These are phyloP conservation scores for Cladosporium sp. DNA, from an alignment of 2,329 filamentous ascomycete species.

Conservation along the genomic window DNA sequence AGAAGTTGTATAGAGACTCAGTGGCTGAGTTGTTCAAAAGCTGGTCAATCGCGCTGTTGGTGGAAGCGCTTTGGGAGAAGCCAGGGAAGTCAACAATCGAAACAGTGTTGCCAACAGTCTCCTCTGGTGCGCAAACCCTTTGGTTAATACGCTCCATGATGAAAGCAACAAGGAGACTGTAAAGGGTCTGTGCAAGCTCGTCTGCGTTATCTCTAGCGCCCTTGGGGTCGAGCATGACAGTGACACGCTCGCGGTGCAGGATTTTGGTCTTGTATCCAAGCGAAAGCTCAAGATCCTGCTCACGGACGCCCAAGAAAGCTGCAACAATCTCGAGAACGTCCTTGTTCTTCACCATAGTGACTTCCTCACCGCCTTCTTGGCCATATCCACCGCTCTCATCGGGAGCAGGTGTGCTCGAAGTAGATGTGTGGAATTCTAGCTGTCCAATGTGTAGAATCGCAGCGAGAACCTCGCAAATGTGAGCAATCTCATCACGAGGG, in stretches of 20 bases:
- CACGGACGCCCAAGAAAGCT: constrained; percentile 87
- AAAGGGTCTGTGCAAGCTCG: constrained; percentile 88
- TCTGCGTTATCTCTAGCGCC: constrained; percentile 91
- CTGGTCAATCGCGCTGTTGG: constrained; percentile 84
- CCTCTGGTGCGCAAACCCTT: constrained; percentile 80
- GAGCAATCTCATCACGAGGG: constrained; percentile 86
- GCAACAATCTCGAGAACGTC: constrained; percentile 83
- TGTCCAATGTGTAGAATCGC: constrained; percentile 97
- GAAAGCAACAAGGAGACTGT: constrained; percentile 90
- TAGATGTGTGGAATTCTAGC: constrained; percentile 84
- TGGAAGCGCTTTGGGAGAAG: constrained; percentile 81
- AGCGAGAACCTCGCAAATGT: constrained; percentile 93
- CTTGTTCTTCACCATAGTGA: constrained; percentile 90
- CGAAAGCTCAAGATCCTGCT: constrained; percentile 79
- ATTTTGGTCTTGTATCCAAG: constrained; percentile 97
- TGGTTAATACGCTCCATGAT: constrained; percentile 93
- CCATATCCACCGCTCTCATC: constrained; percentile 97
- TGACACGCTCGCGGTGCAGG: constrained; percentile 93
- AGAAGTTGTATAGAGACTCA: constrained; percentile 89
- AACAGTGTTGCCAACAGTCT: constrained; percentile 87
- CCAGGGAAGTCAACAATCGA: constrained; percentile 96
- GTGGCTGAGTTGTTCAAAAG: constrained; percentile 91
- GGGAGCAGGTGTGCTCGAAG: constrained; percentile 73
- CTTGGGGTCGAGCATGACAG: constrained; percentile 91
- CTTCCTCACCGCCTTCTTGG: constrained; percentile 83